phyloP scores from a whole-genome alignment of 352 stramenopile species.

The Pythium sp. region DNA sequence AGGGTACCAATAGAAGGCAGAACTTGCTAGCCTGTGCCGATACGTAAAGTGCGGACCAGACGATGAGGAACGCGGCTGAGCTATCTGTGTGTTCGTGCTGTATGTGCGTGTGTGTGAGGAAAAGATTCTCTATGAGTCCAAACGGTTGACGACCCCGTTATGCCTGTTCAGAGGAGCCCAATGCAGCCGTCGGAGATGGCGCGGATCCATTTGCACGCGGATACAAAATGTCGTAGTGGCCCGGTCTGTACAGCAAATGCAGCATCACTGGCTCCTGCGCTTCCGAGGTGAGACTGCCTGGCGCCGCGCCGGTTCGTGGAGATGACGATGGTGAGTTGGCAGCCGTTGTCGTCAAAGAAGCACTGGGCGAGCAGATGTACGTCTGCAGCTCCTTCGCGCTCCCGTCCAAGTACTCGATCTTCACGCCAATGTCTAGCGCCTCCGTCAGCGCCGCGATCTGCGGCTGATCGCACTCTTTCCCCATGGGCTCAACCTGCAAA shows the following conservation, averaged over 20 bases:
- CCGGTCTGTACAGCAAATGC: constrained; percentile 91
- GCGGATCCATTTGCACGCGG: constrained; percentile 19
- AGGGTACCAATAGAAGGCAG: background rate
- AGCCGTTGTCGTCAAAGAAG: background rate
- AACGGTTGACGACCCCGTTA: background rate
- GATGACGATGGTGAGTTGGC: constrained; percentile 6
- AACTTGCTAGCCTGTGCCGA: background rate
- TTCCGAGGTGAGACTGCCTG: background rate
- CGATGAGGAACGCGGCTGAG: background rate
- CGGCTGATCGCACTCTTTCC: constrained; percentile 92
- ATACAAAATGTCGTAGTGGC: constrained; percentile 96
- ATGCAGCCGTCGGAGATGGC: background rate
- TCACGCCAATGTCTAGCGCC: constrained; percentile 83
- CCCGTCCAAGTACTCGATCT: constrained; percentile 94
- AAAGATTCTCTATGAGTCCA: background rate
- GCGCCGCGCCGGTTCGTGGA: background rate
- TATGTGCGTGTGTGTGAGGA: background rate
- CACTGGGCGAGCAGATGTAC: constrained; percentile 52
- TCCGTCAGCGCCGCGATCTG: constrained; percentile 92
- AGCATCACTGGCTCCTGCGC: constrained; percentile 37
- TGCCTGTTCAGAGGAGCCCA: background rate
- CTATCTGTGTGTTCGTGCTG: background rate
- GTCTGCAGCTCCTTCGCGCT: constrained; percentile 53
- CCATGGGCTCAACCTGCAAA: constrained; percentile 89
- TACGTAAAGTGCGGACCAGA: background rate